Evolutionary conservation across 495 filamentous ascomycete species (phyloP).

Genomic region (Penicillium taxi): DNA sequence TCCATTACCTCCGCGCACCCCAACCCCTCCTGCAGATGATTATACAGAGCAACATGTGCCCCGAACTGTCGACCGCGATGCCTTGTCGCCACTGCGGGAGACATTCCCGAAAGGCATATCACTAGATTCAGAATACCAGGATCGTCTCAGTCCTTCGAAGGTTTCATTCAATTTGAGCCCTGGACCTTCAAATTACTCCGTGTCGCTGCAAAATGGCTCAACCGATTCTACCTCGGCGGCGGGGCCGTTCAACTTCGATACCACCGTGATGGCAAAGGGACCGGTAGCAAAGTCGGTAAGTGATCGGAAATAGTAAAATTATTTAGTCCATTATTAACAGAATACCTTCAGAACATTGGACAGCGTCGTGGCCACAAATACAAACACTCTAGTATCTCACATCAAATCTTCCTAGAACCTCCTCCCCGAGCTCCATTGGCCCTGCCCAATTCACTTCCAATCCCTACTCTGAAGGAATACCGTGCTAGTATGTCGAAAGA

Average conservation of each 20-base stretch:
- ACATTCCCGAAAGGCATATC: constrained; percentile 31
- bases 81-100: constrained; percentile 56
- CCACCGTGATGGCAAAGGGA: constrained; percentile 65
- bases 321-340: neutral
- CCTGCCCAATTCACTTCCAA: constrained; percentile 84
- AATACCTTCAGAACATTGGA: constrained; percentile 73
- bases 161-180: constrained; percentile 38
- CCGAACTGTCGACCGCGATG: constrained; percentile 52
- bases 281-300: constrained; percentile 75
- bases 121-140: constrained; percentile 22
- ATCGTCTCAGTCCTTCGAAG: constrained; percentile 33
- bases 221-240: constrained; percentile 33
- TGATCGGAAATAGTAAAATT: constrained; percentile 10
- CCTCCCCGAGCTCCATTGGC: constrained; percentile 77
- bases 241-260: constrained; percentile 88
- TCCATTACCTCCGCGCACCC: constrained; percentile 58
- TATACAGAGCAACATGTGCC: constrained; percentile 28
- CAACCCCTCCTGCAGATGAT: constrained; percentile 59
- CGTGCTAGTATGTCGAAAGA: constrained; percentile 77
- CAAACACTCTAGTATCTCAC: constrained; percentile 92
- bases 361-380: constrained; percentile 94
- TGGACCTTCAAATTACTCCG: constrained; percentile 26
- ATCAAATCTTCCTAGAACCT: constrained; percentile 96
- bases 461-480: constrained; percentile 84
- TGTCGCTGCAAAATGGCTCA: constrained; percentile 29